These are phyloP conservation scores for Alternaria sp. DNA, from an alignment of 2,329 filamentous ascomycete genomes.

Conservation along the genomic window DNA sequence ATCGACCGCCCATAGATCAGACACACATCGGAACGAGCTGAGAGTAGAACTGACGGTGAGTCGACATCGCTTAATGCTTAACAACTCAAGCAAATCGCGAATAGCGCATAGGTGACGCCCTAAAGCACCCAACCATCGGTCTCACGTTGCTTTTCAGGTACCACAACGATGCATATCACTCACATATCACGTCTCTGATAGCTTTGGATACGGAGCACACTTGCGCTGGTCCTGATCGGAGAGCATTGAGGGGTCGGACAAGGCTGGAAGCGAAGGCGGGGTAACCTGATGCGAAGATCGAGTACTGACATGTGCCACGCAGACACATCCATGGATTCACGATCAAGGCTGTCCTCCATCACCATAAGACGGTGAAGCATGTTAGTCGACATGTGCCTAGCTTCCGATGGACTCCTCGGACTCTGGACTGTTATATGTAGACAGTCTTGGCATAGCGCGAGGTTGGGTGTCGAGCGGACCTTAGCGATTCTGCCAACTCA, in stretches of 20 bases:
- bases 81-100: neutral
- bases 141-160: neutral
- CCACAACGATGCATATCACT: neutral
- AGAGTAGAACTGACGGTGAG: neutral
- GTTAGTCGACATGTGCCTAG: neutral
- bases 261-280: slow-evolving; percentile 7
- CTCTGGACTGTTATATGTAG: neutral
- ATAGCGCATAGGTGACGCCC: neutral
- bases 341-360: neutral
- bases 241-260: slow-evolving; percentile 3
- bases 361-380: slow-evolving; percentile 5
- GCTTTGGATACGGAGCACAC: neutral
- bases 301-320: neutral
- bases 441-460: slow-evolving; percentile 18
- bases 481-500: slow-evolving; percentile 47
- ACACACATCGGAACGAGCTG: neutral
- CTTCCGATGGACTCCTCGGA: slow-evolving; percentile 3
- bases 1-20: neutral
- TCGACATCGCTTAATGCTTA: neutral
- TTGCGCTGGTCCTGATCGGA: neutral
- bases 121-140: neutral
- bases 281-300: slow-evolving; percentile 2
- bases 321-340: neutral
- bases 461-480: slow-evolving; percentile 28
- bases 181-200: neutral